Evolutionary conservation across 2,329 filamentous ascomycete species (phyloP).

Genomic region (Endoconidiophora polonica): DNA sequence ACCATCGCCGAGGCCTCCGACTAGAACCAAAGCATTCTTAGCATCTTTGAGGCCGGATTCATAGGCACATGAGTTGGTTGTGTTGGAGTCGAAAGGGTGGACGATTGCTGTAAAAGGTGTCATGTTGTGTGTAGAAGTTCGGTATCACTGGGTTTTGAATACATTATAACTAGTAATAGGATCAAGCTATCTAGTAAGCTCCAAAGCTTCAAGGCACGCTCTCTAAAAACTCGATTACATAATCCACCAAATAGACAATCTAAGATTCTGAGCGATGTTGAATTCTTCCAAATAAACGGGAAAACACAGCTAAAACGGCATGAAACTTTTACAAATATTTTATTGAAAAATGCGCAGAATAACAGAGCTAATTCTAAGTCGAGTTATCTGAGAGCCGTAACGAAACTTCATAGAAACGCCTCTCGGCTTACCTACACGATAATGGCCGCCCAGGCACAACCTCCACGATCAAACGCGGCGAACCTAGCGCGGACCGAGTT

Average conservation of each 20-base stretch:
- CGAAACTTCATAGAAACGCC: too few relatives aligned
- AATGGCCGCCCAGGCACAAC: background rate
- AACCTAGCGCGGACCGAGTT: conserved; percentile 20
- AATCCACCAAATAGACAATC: too few relatives aligned
- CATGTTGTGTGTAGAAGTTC: conserved; percentile 6
- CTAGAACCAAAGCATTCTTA: conserved; percentile 47
- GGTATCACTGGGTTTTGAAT: background rate
- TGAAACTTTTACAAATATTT: too few relatives aligned
- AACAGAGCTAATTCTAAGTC: too few relatives aligned
- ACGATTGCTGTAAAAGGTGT: conserved; percentile 27
- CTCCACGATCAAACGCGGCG: background rate
- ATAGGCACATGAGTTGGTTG: conserved; percentile 28
- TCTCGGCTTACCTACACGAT: background rate
- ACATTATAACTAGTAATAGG: too few relatives aligned
- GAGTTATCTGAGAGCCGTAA: too few relatives aligned
- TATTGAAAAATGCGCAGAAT: too few relatives aligned
- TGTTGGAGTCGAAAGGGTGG: conserved; percentile 29
- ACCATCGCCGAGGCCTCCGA: conserved; percentile 55
- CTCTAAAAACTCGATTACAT: too few relatives aligned
- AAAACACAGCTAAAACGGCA: too few relatives aligned
- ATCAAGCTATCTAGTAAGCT: too few relatives aligned
- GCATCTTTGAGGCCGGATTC: conserved; percentile 26
- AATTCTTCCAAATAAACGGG: too few relatives aligned
- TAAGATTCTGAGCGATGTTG: background rate
- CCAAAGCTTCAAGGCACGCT: too few relatives aligned